Conservation (phyloP, 208 protist genomes). For the Zelonia costaricensis region DNA sequence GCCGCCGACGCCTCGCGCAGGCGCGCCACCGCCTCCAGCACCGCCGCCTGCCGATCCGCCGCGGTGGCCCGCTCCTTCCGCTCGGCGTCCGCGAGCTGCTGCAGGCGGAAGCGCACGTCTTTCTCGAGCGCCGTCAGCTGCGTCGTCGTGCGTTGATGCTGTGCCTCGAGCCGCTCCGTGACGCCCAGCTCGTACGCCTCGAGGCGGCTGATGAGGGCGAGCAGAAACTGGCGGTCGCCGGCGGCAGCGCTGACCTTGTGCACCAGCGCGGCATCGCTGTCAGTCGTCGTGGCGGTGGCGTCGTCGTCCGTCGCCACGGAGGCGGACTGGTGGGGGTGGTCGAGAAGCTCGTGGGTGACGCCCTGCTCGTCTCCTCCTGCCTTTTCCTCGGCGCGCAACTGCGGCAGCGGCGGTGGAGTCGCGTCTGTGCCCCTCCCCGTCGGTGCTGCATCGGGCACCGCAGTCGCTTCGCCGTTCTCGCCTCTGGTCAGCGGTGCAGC, state of each 20-base stretch:
- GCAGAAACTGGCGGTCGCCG: constrained; percentile 42
- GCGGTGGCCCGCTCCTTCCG: constrained; percentile 21
- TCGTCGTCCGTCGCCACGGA: not conserved
- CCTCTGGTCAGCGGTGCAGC: no score
- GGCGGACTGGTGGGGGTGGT: not conserved
- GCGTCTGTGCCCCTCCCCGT: no score
- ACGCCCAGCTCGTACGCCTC: constrained; percentile 55
- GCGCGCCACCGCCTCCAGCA: constrained; percentile 19
- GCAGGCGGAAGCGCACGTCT: constrained; percentile 46
- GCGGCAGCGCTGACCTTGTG: constrained; percentile 21
- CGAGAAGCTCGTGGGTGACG: constrained; percentile 1
- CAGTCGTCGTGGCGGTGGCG: not conserved
- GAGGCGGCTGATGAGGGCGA: constrained; percentile 41
- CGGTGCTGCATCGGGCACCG: no score
- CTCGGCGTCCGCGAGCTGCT: constrained; percentile 36
- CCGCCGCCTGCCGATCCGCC: constrained; percentile 19
- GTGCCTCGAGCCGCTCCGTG: constrained; percentile 53
- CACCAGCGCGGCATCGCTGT: constrained; percentile 3
- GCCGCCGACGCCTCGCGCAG: constrained; percentile 15
- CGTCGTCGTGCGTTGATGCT: constrained; percentile 50
- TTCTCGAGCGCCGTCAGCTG: constrained; percentile 41
- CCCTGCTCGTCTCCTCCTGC: not conserved
- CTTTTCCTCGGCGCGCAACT: no score
- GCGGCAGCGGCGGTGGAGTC: no score
- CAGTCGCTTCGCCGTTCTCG: no score